phyloP scores from a whole-genome alignment of 2,329 filamentous ascomycete genomes.

The Aureobasidium sp. region DNA sequence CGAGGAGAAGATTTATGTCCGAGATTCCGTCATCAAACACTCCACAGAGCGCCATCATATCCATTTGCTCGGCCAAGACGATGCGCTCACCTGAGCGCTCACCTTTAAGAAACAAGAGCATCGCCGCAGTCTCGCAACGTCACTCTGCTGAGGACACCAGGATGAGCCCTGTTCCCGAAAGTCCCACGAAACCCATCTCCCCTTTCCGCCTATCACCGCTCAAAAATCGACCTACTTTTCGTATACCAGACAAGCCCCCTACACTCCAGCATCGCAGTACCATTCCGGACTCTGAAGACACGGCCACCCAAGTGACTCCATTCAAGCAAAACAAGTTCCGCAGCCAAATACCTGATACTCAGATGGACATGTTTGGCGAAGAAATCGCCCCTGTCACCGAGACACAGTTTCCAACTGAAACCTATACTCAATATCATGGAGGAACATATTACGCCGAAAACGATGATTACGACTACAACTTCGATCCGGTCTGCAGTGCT shows the following conservation, averaged over 20 bases:
- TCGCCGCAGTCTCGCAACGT: slow-evolving; percentile 3
- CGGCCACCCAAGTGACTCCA: neutral
- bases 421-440: neutral
- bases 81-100: slow-evolving; percentile 16
- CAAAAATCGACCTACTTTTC: neutral
- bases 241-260: neutral
- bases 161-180: slow-evolving; percentile 7
- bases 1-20: neutral
- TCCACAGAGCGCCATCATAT: slow-evolving; percentile 21
- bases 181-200: neutral
- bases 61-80: slow-evolving; percentile 16
- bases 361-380: slow-evolving; percentile 15
- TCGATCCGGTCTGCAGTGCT: slow-evolving; percentile 18
- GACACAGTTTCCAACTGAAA: neutral
- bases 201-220: slow-evolving; percentile 6
- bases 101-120: slow-evolving; percentile 20
- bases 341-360: slow-evolving; percentile 17
- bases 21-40: slow-evolving; percentile 26
- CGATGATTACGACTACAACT: slow-evolving; percentile 9
- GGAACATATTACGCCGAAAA: slow-evolving; percentile 1
- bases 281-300: slow-evolving; percentile 13
- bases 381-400: neutral
- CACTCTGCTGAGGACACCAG: neutral
- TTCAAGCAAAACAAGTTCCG: neutral
- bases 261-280: slow-evolving; percentile 4